Evolutionary conservation across 1,284 basidiomycete species (phyloP).

Genomic region (Bondarzewia mesenterica): DNA sequence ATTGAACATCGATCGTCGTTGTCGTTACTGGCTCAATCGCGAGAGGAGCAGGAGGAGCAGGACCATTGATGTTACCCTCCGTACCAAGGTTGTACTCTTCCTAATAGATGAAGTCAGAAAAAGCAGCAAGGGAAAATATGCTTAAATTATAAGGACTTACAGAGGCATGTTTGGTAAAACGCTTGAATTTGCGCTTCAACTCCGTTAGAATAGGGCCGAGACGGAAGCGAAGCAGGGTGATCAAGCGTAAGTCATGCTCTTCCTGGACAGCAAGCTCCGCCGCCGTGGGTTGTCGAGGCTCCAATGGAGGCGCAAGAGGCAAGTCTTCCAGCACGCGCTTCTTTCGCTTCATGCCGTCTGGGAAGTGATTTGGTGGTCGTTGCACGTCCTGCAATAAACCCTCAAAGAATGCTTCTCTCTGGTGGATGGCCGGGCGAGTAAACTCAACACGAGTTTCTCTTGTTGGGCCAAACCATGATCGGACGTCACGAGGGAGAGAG

Average conservation of each 20-base stretch:
- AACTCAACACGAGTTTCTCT: slow-evolving; percentile 73
- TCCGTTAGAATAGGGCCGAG: slow-evolving; percentile 85
- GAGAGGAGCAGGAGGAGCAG: background rate
- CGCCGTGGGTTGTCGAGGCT: slow-evolving; percentile 76
- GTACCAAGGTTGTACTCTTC: slow-evolving; percentile 60
- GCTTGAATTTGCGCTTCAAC: slow-evolving; percentile 89
- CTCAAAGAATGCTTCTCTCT: slow-evolving; percentile 76
- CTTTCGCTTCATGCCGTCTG: slow-evolving; percentile 81
- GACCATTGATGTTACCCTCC: background rate
- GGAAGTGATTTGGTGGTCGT: slow-evolving; percentile 82
- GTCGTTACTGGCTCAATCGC: slow-evolving; percentile 18
- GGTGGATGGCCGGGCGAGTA: slow-evolving; percentile 36
- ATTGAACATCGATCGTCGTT: slow-evolving; percentile 32
- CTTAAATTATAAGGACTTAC: slow-evolving; percentile 35
- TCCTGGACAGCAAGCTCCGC: slow-evolving; percentile 81
- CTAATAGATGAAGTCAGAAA: slow-evolving; percentile 25
- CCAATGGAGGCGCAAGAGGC: slow-evolving; percentile 83
- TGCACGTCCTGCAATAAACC: slow-evolving; percentile 61
- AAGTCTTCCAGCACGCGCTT: slow-evolving; percentile 83
- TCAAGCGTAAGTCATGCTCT: slow-evolving; percentile 72
- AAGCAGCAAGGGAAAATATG: background rate
- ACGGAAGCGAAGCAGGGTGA: slow-evolving; percentile 82
- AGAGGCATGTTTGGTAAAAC: slow-evolving; percentile 78
- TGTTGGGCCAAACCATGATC: slow-evolving; percentile 84
- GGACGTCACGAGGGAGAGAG: slow-evolving; percentile 77